phyloP scores from a whole-genome alignment of 2,329 filamentous ascomycete genomes.

The Aureobasidium sp. region DNA sequence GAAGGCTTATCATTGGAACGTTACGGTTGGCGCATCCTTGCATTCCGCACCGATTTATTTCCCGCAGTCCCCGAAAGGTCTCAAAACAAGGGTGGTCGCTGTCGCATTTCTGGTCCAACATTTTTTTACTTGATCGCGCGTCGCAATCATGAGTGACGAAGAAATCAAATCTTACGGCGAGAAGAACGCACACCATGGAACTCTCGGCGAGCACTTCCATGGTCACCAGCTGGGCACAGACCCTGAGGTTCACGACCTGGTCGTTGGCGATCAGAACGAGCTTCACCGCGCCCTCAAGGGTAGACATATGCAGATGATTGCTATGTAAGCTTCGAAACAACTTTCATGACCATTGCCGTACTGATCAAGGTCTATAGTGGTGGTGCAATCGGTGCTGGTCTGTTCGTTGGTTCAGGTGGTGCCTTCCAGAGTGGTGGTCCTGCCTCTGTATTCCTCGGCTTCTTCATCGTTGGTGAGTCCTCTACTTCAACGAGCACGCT shows the following conservation, averaged over 20 bases:
- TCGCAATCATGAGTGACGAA: conserved; percentile 8
- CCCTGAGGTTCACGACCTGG: neutral
- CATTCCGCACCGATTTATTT: conserved; percentile 1
- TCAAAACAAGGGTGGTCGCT: conserved; percentile 8
- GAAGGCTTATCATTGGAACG: conserved; percentile 2
- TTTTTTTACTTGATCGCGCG: neutral
- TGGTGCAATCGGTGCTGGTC: conserved; percentile 44
- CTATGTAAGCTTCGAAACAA: conserved; percentile 18
- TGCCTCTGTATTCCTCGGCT: conserved; percentile 17
- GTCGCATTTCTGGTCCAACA: neutral
- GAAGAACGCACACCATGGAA: neutral
- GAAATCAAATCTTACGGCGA: neutral
- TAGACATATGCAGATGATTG: conserved; percentile 30
- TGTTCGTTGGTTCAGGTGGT: conserved; percentile 47
- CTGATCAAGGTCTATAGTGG: conserved; percentile 26
- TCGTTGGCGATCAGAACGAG: conserved; percentile 2
- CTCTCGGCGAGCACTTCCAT: neutral
- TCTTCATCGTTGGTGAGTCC: neutral
- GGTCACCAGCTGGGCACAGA: neutral
- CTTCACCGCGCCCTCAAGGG: conserved; percentile 18
- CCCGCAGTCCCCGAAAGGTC: neutral
- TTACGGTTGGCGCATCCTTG: neutral
- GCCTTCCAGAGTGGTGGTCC: conserved; percentile 45
- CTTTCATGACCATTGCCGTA: neutral
- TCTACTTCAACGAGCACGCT: neutral